A percentile compares a stretch with the other conserved stretches of the same genome.
These are phyloP conservation scores for Camelina hispida DNA, from an alignment of 345 rosid species.

Conservation along the genomic window DNA sequence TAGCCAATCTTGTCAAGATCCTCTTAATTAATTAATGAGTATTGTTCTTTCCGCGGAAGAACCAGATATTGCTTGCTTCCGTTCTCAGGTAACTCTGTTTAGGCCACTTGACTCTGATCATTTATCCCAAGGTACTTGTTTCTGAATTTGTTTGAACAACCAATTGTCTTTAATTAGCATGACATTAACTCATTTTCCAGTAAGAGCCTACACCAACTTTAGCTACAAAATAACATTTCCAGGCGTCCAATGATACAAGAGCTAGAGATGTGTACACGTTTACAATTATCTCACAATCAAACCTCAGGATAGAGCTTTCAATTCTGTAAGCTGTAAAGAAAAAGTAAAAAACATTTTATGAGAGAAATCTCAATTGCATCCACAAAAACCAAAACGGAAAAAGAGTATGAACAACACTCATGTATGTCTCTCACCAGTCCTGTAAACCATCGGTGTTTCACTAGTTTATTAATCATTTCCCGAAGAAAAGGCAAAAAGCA, in stretches of 20 bases:
- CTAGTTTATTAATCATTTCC: no score
- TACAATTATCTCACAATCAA: slow-evolving; percentile 73
- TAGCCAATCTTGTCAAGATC: no score
- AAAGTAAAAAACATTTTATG: background rate
- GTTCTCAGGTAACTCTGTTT: slow-evolving; percentile 41
- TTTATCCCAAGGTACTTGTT: slow-evolving; percentile 42
- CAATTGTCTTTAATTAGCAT: background rate
- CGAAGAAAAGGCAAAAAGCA: no score
- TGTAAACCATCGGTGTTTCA: no score
- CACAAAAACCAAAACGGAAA: background rate
- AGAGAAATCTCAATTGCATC: background rate
- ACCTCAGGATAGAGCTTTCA: slow-evolving; percentile 85
- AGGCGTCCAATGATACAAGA: slow-evolving; percentile 1
- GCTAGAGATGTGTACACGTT: slow-evolving; percentile 19
- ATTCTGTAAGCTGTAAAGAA: slow-evolving; percentile 67
- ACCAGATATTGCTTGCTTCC: slow-evolving; percentile 38
- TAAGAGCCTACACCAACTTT: slow-evolving; percentile 20
- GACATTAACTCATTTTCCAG: background rate
- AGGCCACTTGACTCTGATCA: slow-evolving; percentile 31
- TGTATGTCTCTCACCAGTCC: slow-evolving; percentile 55
- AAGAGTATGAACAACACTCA: slow-evolving; percentile 24
- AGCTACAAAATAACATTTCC: slow-evolving; percentile 1
- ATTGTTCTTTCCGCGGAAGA: slow-evolving; percentile 27
- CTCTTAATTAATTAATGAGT: background rate
- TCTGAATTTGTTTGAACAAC: slow-evolving; percentile 41